A percentile compares a stretch with the other conserved stretches of the same genome.
Conservation (phyloP, 106 monocot genomes). For the Vanilla planifolia region DNA sequence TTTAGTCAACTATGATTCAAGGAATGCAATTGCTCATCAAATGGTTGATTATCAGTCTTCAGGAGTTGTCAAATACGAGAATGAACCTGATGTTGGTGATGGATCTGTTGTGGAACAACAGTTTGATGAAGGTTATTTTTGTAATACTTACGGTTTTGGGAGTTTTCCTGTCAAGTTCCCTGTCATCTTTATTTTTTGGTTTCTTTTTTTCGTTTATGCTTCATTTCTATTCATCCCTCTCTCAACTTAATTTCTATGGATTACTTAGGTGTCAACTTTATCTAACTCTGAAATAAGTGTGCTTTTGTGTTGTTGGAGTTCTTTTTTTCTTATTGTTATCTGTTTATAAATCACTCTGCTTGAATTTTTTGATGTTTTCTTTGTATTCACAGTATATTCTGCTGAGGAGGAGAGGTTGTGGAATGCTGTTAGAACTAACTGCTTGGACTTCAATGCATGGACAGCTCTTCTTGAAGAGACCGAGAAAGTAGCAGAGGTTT, state of each 20-base stretch:
- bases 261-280: no score
- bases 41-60: conserved; percentile 29
- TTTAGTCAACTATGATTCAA: conserved; percentile 23
- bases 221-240: no score
- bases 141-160: no score
- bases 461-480: conserved; percentile 90
- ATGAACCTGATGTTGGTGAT: conserved; percentile 16
- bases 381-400: conserved; percentile 35
- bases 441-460: conserved; percentile 94
- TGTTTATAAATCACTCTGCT: background rate
- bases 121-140: conserved; percentile 37
- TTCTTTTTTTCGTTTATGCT: conserved; percentile 1
- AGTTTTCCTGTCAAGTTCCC: no score
- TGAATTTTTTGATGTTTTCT: background rate
- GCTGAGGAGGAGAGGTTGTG: conserved; percentile 90
- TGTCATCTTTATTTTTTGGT: background rate
- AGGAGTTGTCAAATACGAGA: conserved; percentile 36
- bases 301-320: background rate
- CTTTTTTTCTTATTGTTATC: background rate
- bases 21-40: conserved; percentile 36
- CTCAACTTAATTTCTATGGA: no score
- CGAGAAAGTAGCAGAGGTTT: conserved; percentile 76
- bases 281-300: no score
- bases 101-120: conserved; percentile 27
- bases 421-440: conserved; percentile 66